Conservation (phyloP, 2,329 filamentous ascomycete species). For the Aspergillus transmontanensis region DNA sequence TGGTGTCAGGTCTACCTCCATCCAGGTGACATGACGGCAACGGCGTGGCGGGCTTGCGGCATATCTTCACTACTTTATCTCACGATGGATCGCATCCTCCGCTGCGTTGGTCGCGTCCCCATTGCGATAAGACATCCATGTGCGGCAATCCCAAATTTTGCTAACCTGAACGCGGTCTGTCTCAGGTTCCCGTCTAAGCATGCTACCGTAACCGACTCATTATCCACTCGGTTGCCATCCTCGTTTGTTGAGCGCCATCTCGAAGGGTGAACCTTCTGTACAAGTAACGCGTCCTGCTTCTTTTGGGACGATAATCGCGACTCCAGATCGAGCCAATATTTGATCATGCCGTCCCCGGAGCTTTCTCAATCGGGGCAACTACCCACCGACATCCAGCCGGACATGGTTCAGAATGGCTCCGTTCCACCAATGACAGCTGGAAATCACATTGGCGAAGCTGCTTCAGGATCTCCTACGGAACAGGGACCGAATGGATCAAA, state of each 20-base stretch:
- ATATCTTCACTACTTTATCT: constrained; percentile 11
- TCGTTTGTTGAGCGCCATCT: constrained; percentile 28
- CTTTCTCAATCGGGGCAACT: constrained; percentile 29
- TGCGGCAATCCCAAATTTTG: constrained; percentile 3
- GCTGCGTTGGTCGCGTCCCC: constrained; percentile 20
- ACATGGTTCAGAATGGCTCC: constrained; percentile 28
- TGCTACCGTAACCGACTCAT: constrained; percentile 31
- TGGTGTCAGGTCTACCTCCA: constrained; percentile 1
- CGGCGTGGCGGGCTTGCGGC: constrained; percentile 14
- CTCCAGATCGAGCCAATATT: constrained; percentile 1
- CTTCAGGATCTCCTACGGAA: constrained; percentile 25
- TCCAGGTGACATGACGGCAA: not conserved
- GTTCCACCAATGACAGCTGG: constrained; percentile 22
- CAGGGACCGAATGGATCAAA: constrained; percentile 38
- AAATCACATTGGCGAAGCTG: constrained; percentile 24
- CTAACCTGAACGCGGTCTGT: constrained; percentile 19
- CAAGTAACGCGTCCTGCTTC: constrained; percentile 23
- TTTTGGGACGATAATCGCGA: constrained; percentile 10
- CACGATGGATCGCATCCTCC: constrained; percentile 14
- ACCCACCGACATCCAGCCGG: constrained; percentile 26
- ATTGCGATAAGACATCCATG: constrained; percentile 6
- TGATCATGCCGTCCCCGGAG: constrained; percentile 41
- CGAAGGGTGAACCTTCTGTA: constrained; percentile 22
- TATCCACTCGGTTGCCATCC: constrained; percentile 17
- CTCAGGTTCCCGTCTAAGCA: constrained; percentile 28